Conservation (phyloP, 2,329 filamentous ascomycete genomes). For the Aspergillus sp. region DNA sequence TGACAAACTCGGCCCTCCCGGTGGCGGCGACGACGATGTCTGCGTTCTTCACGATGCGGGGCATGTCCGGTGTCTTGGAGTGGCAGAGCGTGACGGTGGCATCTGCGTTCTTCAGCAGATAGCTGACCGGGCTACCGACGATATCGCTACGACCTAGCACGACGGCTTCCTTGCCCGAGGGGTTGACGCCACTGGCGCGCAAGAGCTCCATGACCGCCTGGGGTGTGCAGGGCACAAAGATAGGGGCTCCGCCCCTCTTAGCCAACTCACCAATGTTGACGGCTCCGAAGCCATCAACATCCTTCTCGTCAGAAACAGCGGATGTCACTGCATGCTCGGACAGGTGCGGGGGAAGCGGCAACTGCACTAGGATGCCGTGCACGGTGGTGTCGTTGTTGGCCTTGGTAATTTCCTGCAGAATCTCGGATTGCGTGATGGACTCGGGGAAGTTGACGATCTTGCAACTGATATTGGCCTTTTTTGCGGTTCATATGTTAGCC, state of each 20-base stretch:
- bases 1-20: conserved; percentile 76
- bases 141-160: conserved; percentile 94
- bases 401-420: conserved; percentile 69
- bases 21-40: conserved; percentile 91
- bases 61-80: conserved; percentile 69
- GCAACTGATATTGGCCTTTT: conserved; percentile 81
- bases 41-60: conserved; percentile 67
- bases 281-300: conserved; percentile 94
- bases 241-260: conserved; percentile 81
- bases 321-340: conserved; percentile 87
- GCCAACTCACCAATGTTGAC: conserved; percentile 93
- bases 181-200: conserved; percentile 70
- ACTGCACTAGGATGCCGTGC: conserved; percentile 87
- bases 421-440: conserved; percentile 71
- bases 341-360: conserved; percentile 81
- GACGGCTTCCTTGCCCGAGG: conserved; percentile 85
- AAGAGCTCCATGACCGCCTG: conserved; percentile 95
- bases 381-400: conserved; percentile 82
- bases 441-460: conserved; percentile 77
- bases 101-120: conserved; percentile 87
- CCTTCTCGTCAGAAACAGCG: conserved; percentile 84
- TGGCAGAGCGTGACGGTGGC: conserved; percentile 96
- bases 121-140: conserved; percentile 93
- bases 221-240: conserved; percentile 91
- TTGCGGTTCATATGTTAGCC: neutral